Conservation (phyloP, 2,329 filamentous ascomycete genomes). For the Talaromyces sp. region DNA sequence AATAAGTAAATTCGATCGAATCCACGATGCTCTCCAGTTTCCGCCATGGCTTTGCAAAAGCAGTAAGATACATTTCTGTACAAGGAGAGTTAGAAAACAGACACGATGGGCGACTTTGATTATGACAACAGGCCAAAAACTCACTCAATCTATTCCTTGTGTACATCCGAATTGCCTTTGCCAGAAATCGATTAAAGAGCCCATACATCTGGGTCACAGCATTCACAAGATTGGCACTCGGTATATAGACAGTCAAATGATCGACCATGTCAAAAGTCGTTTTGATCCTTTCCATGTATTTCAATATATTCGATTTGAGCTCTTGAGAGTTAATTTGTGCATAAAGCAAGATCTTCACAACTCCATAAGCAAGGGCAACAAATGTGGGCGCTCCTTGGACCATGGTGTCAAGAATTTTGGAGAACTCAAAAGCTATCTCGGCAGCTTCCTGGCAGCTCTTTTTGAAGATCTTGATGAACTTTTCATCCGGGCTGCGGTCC, state of each 20-base stretch:
- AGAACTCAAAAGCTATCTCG: neutral
- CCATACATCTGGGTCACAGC: neutral
- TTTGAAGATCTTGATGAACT: neutral
- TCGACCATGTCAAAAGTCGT: neutral
- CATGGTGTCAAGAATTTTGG: neutral
- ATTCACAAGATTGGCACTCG: neutral
- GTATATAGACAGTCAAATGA: neutral
- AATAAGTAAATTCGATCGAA: neutral
- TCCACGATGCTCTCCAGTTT: neutral
- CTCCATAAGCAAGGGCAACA: neutral
- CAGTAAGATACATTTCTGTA: neutral
- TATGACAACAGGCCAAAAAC: neutral
- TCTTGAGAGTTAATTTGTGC: neutral
- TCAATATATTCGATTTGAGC: neutral
- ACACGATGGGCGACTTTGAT: neutral
- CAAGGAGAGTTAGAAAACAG: neutral
- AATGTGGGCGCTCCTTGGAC: neutral
- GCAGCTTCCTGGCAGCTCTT: neutral
- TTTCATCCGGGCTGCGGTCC: neutral
- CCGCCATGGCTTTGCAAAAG: neutral
- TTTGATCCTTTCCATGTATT: neutral
- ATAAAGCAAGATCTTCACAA: neutral
- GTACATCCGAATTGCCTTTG: neutral
- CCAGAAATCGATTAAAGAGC: neutral
- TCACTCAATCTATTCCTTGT: neutral